Conservation (phyloP, 2,329 filamentous ascomycete species). For the Berkeleyomyces basicola region DNA sequence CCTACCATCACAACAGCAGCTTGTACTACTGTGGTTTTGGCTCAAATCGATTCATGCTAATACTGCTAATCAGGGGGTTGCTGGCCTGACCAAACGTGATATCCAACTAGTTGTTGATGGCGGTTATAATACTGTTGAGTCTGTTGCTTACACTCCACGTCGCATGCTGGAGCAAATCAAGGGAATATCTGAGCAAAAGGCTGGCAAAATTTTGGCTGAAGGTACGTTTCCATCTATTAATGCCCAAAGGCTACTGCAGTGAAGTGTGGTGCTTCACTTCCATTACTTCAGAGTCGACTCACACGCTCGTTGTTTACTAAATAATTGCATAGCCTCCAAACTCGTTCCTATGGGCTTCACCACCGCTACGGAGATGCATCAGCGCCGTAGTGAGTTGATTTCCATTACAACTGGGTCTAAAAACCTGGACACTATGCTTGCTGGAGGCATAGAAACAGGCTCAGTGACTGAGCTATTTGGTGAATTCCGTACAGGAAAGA, state of each 20-base stretch:
- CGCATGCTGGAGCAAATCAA: constrained; percentile 86
- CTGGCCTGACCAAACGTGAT: constrained; percentile 83
- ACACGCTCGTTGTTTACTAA: not conserved
- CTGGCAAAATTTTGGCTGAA: constrained; percentile 76
- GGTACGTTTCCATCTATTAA: constrained; percentile 34
- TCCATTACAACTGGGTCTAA: constrained; percentile 97
- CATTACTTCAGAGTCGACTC: not conserved
- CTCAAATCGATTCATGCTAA: not conserved
- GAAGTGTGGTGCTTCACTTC: not conserved
- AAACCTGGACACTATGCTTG: constrained; percentile 85
- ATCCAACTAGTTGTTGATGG: constrained; percentile 86
- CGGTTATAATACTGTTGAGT: constrained; percentile 88
- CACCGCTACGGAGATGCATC: constrained; percentile 97
- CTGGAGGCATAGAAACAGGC: constrained; percentile 88
- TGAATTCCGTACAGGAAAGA: constrained; percentile 95
- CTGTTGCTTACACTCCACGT: constrained; percentile 79
- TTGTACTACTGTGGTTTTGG: not conserved
- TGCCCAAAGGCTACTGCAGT: not conserved
- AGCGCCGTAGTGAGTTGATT: constrained; percentile 87
- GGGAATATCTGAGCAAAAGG: constrained; percentile 94
- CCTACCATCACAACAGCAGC: not conserved
- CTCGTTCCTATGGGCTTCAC: constrained; percentile 98
- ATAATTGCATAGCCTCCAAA: constrained; percentile 53
- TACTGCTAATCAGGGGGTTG: constrained; percentile 46
- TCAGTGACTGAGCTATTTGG: constrained; percentile 97